Base-by-base conservation (phyloP, 2,329 filamentous ascomycete species). In the Xylariaceae sp. region DNA sequence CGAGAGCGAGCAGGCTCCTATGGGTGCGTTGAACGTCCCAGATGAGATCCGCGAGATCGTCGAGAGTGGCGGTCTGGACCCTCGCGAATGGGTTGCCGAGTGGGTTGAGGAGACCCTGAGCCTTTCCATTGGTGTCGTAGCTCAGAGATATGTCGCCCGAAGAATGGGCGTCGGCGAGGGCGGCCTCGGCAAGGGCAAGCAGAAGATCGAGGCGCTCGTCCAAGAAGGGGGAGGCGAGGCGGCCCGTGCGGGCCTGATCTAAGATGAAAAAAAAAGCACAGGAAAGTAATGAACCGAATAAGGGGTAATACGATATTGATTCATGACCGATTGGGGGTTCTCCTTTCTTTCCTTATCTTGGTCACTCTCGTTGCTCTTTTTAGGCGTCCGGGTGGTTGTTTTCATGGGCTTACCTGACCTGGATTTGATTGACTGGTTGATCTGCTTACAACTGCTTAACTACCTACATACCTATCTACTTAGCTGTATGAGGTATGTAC, bases 101-200 rank as follows among this genome's bases (percentile, higher is more conserved):
- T 99, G 94, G 94, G 83, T 99, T 51, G 93, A 97, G 76, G 93
- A 97, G 76, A 78, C 87, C 0, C 80, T 99, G 37, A 85, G 80
- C 47, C 78, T 97, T 53, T 84, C 86, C 2, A 84, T 95, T 0
- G 93, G 94, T 15, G 79, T 96, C 6, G 88, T 97, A 2, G 94
- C 94, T 2, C 94, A 99, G 80, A 82, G 92, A 64, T 99, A 99
- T 72, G 94, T 99, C 17, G 93, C 94, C 3, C 85, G 89, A 62
- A 81, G 94, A 58, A 99, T 99, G 94, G 93, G 94, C 10, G 93
- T 99, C 8, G 93, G 93, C 10, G 91, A 96, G 74, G 89, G 89
- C 9, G 79, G 80, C 4, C 75, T 85, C 48, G 83, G 82, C 18
- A 81, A 80, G 73, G 84, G 83, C 9, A 87, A 86, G 70, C 88